Percentiles rank a stretch among this genome's conserved stretches.
Evolutionary conservation across 352 stramenopile species (phyloP).

Genomic region (Phytophthora fragariae): DNA sequence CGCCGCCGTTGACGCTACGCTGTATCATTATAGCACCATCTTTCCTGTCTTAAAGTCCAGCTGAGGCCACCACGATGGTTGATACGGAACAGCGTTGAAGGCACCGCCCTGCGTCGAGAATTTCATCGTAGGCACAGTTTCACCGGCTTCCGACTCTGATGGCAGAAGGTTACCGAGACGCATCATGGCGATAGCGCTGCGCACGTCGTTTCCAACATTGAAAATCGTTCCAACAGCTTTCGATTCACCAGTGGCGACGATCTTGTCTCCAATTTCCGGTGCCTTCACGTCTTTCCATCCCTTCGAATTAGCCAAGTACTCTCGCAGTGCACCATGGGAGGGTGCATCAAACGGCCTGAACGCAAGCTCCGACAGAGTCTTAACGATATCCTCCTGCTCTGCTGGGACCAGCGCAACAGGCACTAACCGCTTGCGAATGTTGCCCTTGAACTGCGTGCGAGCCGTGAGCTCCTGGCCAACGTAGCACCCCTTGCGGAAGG

Average conservation of each 20-base stretch:
- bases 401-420: constrained; percentile 76
- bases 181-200: constrained; percentile 77
- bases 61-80: constrained; percentile 78
- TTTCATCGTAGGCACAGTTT: constrained; percentile 50
- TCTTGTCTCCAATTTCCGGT: constrained; percentile 51
- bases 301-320: constrained; percentile 51
- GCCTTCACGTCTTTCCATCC: constrained; percentile 31
- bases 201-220: constrained; percentile 54
- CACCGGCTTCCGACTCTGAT: constrained; percentile 44
- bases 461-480: constrained; percentile 95
- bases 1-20: background rate
- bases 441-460: constrained; percentile 93
- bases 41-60: constrained; percentile 82
- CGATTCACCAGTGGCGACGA: constrained; percentile 59
- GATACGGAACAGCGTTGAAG: constrained; percentile 76
- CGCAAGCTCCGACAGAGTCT: constrained; percentile 53
- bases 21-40: constrained; percentile 57
- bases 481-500: constrained; percentile 96
- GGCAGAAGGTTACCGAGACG: constrained; percentile 71
- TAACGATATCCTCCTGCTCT: constrained; percentile 56
- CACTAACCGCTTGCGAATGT: constrained; percentile 84
- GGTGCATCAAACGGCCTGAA: constrained; percentile 68
- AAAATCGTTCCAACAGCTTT: constrained; percentile 74
- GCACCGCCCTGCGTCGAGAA: constrained; percentile 73
- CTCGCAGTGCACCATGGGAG: constrained; percentile 46